These are phyloP conservation scores for Aspergillus affinis DNA, from an alignment of 495 filamentous ascomycete species.

Conservation along the genomic window DNA sequence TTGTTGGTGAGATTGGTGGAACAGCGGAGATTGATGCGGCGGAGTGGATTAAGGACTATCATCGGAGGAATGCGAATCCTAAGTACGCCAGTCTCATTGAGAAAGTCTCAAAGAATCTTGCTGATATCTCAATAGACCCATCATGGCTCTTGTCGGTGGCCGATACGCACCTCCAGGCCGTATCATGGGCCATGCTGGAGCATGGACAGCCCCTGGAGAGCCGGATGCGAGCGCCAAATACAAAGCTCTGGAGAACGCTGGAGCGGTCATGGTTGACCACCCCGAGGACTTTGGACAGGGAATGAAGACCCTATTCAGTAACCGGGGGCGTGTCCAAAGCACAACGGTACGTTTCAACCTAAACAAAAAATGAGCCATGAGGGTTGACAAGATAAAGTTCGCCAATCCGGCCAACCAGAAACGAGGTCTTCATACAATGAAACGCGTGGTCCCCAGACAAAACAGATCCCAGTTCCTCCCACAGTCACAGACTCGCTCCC, in stretches of 20 bases:
- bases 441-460: constrained; percentile 23
- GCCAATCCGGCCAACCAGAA: constrained; percentile 29
- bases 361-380: background rate
- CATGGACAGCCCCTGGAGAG: constrained; percentile 69
- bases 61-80: constrained; percentile 53
- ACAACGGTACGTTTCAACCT: constrained; percentile 25
- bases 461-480: constrained; percentile 3
- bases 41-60: constrained; percentile 73
- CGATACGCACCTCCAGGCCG: constrained; percentile 61
- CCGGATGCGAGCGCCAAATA: constrained; percentile 65
- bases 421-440: constrained; percentile 54
- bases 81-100: constrained; percentile 55
- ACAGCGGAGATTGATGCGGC: constrained; percentile 77
- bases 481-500: constrained; percentile 47
- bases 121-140: constrained; percentile 53
- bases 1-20: constrained; percentile 89
- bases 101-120: background rate
- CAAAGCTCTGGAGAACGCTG: constrained; percentile 63
- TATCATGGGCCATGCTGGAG: constrained; percentile 91
- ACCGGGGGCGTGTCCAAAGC: constrained; percentile 22
- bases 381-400: constrained; percentile 24
- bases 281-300: constrained; percentile 75
- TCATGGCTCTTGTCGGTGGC: constrained; percentile 77
- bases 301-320: constrained; percentile 59
- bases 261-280: constrained; percentile 75